Evolutionary conservation across 495 filamentous ascomycete genomes (phyloP), one percentile per base, ranked within the genome.

Genomic region (Parathielavia hyrcaniae): DNA sequence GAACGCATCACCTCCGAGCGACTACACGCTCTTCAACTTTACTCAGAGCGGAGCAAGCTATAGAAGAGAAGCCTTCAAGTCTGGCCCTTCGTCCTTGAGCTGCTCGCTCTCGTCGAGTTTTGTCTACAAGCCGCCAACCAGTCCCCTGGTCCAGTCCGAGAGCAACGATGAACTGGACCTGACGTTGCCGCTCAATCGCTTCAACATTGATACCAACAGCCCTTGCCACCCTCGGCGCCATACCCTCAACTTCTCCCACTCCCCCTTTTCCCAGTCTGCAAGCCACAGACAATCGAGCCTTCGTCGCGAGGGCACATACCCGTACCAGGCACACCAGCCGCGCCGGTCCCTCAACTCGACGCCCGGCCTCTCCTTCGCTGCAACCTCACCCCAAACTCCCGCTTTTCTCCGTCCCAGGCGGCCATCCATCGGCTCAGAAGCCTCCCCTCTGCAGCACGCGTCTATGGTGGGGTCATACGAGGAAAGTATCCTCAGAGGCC

Each of bases 391-490:
- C 1, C 86, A 87, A 52, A 79, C 82, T 8, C 81, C 84, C n/a
- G 66, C 69, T 2, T 71, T 76, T n/a, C 64, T 80, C 5, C 79
- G 80, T 11, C 70, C 81, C 19, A 80, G 90, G 52, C 76, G 88
- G 39, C 86, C 86, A 1, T 95, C 91, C 1, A 77, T 86, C 55
- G 78, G 82, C 39, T 86, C 87, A 3, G 91, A 97, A 19, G 71
- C 76, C 16, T 88, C 90, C 14, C 81, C 89, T 3, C 77, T 91
- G 20, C 86, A 90, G 32, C 89, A 91, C 74, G 92, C 92, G 23
- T 88, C 91, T 5, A 91, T 98, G 86, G 93, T 98, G 17, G 93
- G 93, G 0, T 97, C 93, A 4, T 98, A 96, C 64, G 93, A 98
- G 69, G 93, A 98, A 71, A 96, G 90, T 4, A 97, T 98, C 50